Base-by-base conservation (phyloP, 2,329 filamentous ascomycete genomes). In the Scleromitrula shiraiana region DNA sequence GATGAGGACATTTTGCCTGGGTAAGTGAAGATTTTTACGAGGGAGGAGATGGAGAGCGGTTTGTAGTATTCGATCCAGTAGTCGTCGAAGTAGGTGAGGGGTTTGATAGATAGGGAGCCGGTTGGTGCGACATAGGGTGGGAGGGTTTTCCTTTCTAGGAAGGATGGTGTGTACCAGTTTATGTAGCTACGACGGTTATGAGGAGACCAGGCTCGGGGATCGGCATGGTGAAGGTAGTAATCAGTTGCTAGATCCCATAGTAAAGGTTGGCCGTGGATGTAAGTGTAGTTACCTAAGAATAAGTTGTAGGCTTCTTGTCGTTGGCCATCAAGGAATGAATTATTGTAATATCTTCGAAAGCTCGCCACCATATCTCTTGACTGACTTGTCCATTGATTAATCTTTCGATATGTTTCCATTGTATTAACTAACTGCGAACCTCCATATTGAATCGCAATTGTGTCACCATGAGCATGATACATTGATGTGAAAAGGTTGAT, bases 271-370 rank as follows among this genome's bases (percentile, higher is more conserved):
- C 87, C 89, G 54, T 88, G 82, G 0, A 77, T 70, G 63, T 89
- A 97, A 42, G 90, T 87, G 64, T 98, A 98, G 62, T 97, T 96
- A 6, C 93, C 93, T 1, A 98, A 76, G 62, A 98, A 98, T 8
- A 98, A 73, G 58, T 98, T 98, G 67, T 97, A 97, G 0, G 93
- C 93, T 67, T 98, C 93, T 67, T 98, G 93, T 26, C 93, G 82
- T 64, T 98, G 93, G n/a, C 85, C 90, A 65, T 98, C 93, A 7
- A 98, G 77, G 64, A 98, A 98, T 0, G 91, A 95, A 63, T 98
- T 98, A 69, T 97, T 95, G 67, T 98, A 98, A 66, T 97, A 98
- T 23, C 93, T 80, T 66, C 97, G 98, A 72, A 98, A 96, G 65
- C 88, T 95, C 68, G 98, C 93, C 19, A 98, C 90, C 91, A 98